phyloP scores from a whole-genome alignment of 2,329 filamentous ascomycete genomes.

The Chaetomium strumarium region DNA sequence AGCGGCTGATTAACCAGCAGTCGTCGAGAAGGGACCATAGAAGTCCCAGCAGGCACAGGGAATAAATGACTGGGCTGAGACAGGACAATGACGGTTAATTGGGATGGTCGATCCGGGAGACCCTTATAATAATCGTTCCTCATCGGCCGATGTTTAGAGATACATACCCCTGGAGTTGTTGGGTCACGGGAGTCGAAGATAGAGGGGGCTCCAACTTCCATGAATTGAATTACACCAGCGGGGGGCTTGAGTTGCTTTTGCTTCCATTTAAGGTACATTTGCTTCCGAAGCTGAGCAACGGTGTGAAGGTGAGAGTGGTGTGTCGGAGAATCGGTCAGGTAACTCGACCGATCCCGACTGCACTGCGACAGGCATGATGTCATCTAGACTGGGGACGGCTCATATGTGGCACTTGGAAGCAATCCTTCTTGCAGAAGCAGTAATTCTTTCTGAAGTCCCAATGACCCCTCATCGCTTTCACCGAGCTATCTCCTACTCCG shows the following conservation, averaged over 20 bases:
- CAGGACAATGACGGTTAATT: background rate
- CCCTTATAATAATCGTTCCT: no score
- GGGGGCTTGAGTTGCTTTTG: background rate
- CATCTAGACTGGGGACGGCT: no score
- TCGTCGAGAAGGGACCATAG: conserved; percentile 24
- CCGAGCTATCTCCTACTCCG: no score
- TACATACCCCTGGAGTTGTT: conserved; percentile 12
- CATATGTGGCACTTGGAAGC: no score
- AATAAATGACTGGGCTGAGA: conserved; percentile 12
- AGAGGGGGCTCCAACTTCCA: background rate
- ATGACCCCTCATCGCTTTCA: no score
- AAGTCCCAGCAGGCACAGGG: conserved; percentile 26
- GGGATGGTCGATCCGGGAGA: background rate
- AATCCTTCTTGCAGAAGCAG: no score
- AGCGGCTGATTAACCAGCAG: conserved; percentile 40
- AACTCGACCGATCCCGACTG: no score
- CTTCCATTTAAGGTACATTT: background rate
- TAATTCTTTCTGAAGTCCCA: no score
- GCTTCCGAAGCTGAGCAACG: background rate
- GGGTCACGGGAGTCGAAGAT: background rate
- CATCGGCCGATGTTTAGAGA: background rate
- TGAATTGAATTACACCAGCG: background rate
- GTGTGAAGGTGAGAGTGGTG: no score
- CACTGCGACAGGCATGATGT: no score
- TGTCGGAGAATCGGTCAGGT: no score